Percentiles rank a stretch among this genome's conserved stretches.
Conservation (phyloP, 768 basidiomycete species). For the Tricholoma saponaceum region DNA sequence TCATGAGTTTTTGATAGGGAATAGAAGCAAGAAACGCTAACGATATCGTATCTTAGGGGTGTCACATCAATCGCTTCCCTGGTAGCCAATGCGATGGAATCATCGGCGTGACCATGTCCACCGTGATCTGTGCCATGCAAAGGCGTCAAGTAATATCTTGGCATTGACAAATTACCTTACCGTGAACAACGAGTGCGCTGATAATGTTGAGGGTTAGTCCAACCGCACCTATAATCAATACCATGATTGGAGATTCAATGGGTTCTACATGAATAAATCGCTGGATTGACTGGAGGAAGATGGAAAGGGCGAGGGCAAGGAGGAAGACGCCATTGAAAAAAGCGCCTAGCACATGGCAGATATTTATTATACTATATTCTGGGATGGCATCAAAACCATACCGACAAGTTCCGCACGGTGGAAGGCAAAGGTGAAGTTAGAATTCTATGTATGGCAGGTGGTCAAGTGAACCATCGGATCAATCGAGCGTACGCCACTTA, state of each 20-base stretch:
- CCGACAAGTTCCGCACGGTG: slow-evolving; percentile 54
- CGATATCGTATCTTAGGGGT: slow-evolving; percentile 25
- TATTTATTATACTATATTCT: background rate
- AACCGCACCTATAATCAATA: slow-evolving; percentile 45
- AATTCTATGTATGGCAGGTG: slow-evolving; percentile 29
- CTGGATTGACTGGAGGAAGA: slow-evolving; percentile 47
- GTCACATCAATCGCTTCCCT: slow-evolving; percentile 6
- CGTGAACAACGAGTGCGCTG: slow-evolving; percentile 47
- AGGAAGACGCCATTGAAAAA: slow-evolving; percentile 55
- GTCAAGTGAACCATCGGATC: background rate
- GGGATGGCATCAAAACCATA: slow-evolving; percentile 19
- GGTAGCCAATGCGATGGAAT: slow-evolving; percentile 7
- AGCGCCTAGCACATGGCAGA: slow-evolving; percentile 31
- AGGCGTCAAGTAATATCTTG: background rate
- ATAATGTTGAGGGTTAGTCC: slow-evolving; percentile 45
- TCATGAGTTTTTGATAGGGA: background rate
- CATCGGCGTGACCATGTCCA: slow-evolving; percentile 35
- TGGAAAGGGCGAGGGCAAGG: slow-evolving; percentile 48
- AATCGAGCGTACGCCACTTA: slow-evolving; percentile 16
- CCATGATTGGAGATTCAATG: slow-evolving; percentile 38
- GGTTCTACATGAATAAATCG: slow-evolving; percentile 46
- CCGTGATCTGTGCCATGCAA: slow-evolving; percentile 30
- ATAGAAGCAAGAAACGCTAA: slow-evolving; percentile 8
- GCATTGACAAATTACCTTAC: slow-evolving; percentile 18
- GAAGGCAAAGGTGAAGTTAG: slow-evolving; percentile 51